Conservation (phyloP, 495 filamentous ascomycete genomes). For the Podospora comata region DNA sequence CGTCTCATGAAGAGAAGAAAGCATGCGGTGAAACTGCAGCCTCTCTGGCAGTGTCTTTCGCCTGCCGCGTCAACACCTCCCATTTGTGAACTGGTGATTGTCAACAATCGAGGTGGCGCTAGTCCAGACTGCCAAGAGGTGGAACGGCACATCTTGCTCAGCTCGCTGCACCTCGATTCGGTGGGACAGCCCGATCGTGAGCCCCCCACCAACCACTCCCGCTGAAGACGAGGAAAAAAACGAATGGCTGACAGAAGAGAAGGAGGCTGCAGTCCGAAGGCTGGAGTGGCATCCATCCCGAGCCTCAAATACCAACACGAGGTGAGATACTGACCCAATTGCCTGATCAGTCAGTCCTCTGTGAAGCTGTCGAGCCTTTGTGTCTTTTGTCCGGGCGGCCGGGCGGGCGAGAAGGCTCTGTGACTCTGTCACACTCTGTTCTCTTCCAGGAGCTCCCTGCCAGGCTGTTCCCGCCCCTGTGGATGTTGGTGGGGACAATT, state of each 20-base stretch:
- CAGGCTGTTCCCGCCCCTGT: conserved; percentile 6
- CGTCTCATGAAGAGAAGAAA: background rate
- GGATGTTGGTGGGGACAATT: background rate
- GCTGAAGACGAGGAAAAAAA: conserved; percentile 1
- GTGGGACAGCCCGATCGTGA: conserved; percentile 5
- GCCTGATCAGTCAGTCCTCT: background rate
- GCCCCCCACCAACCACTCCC: background rate
- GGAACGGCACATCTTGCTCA: conserved; percentile 6
- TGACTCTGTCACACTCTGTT: too few species aligned
- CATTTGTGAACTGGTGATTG: background rate
- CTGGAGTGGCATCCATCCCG: background rate
- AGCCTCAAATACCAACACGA: conserved; percentile 8
- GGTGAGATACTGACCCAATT: background rate
- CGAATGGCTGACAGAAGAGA: conserved; percentile 2
- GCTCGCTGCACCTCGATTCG: conserved; percentile 9
- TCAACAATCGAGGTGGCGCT: conserved; percentile 5
- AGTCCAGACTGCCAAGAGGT: conserved; percentile 8
- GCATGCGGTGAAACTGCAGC: conserved; percentile 3
- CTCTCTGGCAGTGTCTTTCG: background rate
- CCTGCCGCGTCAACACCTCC: background rate
- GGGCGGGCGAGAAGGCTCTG: background rate
- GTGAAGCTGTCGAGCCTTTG: background rate
- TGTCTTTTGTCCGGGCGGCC: background rate
- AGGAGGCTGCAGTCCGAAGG: background rate
- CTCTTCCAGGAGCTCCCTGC: conserved; percentile 1